Base-by-base conservation (phyloP, 2,329 filamentous ascomycete species). In the Phialophora chinensis region DNA sequence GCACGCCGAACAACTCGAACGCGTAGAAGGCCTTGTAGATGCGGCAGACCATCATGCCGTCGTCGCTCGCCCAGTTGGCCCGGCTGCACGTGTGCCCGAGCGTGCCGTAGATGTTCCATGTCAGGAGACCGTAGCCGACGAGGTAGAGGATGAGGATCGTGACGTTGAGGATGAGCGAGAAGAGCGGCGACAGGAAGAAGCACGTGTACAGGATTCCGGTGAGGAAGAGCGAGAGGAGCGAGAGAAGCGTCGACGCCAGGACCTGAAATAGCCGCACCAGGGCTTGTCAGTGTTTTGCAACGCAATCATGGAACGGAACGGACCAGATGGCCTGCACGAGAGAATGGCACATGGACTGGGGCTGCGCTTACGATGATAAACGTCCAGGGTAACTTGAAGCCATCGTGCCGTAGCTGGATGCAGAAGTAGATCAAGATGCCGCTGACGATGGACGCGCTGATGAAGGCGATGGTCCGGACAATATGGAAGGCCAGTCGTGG, bases 11-110 rank as follows among this genome's bases (percentile, higher is more conserved):
- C 31, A 85, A 72, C 4, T 81, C 79, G 73, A 88, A 88, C 35
- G 82, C 77, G 75, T 86, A 88, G n/a, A 88, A 76, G 11, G 84
- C 81, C 75, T 88, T 88, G 80, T 87, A 88, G 64, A 81, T 77
- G 61, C 83, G 76, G 73, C 86, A 88, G 55, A 88, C 80, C 74
- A 81, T 81, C 62, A 87, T 81, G 2, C 86, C 86, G 2, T 81
- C 79, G 0, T 81, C 79, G 38, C 81, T 82, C n/a, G 81, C 80
- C 86, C 86, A 88, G 73, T 82, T 81, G 23, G 76, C 72, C 2
- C 75, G 72, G 53, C 78, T 81, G 77, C 86, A 88, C 66, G 80
- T 77, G 65, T 85, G 82, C 7, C 77, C 74, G 62, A 88, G 76
- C 0, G 86, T 87, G 58, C 79, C 77, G 49, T 80, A 80, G 72